phyloP scores from a whole-genome alignment of 208 protist genomes.

The Acanthamoeba sp. region DNA sequence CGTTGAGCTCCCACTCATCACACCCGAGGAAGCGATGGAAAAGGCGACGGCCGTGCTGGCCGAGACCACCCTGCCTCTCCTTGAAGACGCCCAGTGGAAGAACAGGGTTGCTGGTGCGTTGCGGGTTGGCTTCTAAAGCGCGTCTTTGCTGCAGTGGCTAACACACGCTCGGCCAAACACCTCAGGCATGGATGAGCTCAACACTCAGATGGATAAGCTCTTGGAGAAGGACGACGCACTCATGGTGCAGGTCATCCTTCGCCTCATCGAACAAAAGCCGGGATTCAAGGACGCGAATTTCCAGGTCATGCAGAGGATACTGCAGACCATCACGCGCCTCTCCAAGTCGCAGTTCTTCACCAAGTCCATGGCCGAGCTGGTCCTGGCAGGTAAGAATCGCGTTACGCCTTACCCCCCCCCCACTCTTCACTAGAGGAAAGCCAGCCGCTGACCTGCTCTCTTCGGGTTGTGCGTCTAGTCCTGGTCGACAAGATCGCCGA shows the following conservation, averaged over 20 bases:
- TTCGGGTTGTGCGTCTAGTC: background rate
- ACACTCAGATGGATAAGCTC: slow-evolving; percentile 16
- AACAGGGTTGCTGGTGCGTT: background rate
- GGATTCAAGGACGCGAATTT: slow-evolving; percentile 70
- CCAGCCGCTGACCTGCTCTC: background rate
- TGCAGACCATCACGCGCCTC: slow-evolving; percentile 25
- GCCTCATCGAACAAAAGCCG: slow-evolving; percentile 52
- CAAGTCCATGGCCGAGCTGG: slow-evolving; percentile 50
- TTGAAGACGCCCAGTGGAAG: slow-evolving; percentile 64
- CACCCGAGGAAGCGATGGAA: slow-evolving; percentile 45
- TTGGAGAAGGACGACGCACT: slow-evolving; percentile 52
- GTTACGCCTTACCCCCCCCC: too few species aligned
- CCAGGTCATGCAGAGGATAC: slow-evolving; percentile 59
- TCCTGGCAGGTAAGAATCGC: background rate
- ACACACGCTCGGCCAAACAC: background rate
- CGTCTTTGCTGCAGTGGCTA: too few species aligned
- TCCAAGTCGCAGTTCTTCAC: slow-evolving; percentile 70
- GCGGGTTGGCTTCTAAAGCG: too few species aligned
- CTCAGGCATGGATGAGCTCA: slow-evolving; percentile 66
- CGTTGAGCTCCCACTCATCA: slow-evolving; percentile 51
- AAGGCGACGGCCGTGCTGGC: slow-evolving; percentile 38
- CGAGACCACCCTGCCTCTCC: background rate
- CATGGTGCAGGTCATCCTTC: slow-evolving; percentile 54
- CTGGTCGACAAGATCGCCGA: slow-evolving; percentile 81
- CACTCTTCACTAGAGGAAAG: background rate